phyloP scores from a whole-genome alignment of 2,329 filamentous ascomycete genomes.

The Fusarium camptoceras region DNA sequence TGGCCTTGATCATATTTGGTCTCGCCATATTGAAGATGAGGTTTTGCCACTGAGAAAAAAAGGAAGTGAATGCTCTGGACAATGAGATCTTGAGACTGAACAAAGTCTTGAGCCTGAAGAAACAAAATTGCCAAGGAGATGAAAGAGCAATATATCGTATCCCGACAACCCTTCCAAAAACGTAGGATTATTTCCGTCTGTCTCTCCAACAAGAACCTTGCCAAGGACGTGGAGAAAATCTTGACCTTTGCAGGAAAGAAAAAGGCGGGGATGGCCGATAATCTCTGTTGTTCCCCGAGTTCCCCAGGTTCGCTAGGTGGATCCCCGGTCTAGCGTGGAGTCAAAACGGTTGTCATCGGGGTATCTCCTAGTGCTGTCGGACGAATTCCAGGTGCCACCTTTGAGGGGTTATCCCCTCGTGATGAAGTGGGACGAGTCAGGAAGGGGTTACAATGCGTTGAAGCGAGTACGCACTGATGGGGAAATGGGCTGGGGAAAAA shows the following conservation, averaged over 20 bases:
- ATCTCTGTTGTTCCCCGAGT: not conserved
- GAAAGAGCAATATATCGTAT: conserved; percentile 3
- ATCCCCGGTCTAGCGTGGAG: not conserved
- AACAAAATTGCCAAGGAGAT: not conserved
- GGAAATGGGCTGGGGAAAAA: not conserved
- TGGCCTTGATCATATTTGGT: conserved; percentile 45
- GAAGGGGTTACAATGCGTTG: not conserved
- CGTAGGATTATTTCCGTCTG: not conserved
- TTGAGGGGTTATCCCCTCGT: not conserved
- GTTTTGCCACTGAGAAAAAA: not conserved
- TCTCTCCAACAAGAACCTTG: not conserved
- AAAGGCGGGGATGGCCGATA: conserved; percentile 10
- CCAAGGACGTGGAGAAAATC: not conserved
- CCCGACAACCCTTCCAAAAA: too few relatives aligned
- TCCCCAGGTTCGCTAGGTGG: not conserved
- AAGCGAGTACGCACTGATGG: not conserved
- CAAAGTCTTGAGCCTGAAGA: not conserved
- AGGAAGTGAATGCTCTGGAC: not conserved
- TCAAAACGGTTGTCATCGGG: not conserved
- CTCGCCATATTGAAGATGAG: conserved; percentile 21
- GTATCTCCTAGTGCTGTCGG: conserved; percentile 13
- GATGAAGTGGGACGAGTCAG: not conserved
- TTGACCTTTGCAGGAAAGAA: not conserved
- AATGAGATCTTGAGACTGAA: not conserved
- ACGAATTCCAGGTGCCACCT: not conserved